These are phyloP conservation scores for Hymenoscyphus occultus DNA, from an alignment of 2,329 filamentous ascomycete species.

Conservation along the genomic window DNA sequence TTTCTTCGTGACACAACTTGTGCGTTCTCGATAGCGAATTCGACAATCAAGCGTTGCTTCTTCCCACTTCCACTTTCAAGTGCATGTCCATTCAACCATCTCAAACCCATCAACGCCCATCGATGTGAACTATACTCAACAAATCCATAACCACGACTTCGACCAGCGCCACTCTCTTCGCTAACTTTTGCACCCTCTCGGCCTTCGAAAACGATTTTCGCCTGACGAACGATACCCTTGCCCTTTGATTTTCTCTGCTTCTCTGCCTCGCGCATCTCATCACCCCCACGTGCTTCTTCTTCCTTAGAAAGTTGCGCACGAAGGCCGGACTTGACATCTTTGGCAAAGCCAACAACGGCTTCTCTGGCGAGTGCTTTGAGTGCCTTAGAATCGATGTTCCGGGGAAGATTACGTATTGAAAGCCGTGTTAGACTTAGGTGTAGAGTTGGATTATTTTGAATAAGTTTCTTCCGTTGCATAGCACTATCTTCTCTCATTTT, in stretches of 20 bases:
- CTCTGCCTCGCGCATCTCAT: slow-evolving; percentile 78
- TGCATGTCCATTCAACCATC: slow-evolving; percentile 83
- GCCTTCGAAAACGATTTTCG: slow-evolving; percentile 92
- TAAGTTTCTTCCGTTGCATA: slow-evolving; percentile 83
- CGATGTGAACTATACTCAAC: slow-evolving; percentile 94
- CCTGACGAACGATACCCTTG: slow-evolving; percentile 85
- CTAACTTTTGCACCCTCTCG: slow-evolving; percentile 78
- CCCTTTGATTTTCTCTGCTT: slow-evolving; percentile 74
- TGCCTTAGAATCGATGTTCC: slow-evolving; percentile 77
- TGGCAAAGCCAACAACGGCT: slow-evolving; percentile 92
- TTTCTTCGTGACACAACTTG: slow-evolving; percentile 84
- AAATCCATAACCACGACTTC: slow-evolving; percentile 93
- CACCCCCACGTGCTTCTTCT: slow-evolving; percentile 75
- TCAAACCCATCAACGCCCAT: slow-evolving; percentile 88
- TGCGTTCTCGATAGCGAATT: slow-evolving; percentile 97
- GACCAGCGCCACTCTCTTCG: slow-evolving; percentile 73
- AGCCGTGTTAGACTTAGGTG: slow-evolving; percentile 88
- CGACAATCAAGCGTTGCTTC: slow-evolving; percentile 86
- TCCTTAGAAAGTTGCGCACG: slow-evolving; percentile 84
- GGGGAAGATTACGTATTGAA: slow-evolving; percentile 86
- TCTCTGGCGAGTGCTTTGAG: slow-evolving; percentile 87
- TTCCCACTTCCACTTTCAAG: slow-evolving; percentile 63
- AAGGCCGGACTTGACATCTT: slow-evolving; percentile 75
- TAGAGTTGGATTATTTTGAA: slow-evolving; percentile 85
- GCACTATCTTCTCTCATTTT: slow-evolving; percentile 85